Percentiles rank a stretch among this genome's conserved stretches.
Evolutionary conservation across 2,329 filamentous ascomycete genomes (phyloP).

Genomic region (Rhinocladiella similis): DNA sequence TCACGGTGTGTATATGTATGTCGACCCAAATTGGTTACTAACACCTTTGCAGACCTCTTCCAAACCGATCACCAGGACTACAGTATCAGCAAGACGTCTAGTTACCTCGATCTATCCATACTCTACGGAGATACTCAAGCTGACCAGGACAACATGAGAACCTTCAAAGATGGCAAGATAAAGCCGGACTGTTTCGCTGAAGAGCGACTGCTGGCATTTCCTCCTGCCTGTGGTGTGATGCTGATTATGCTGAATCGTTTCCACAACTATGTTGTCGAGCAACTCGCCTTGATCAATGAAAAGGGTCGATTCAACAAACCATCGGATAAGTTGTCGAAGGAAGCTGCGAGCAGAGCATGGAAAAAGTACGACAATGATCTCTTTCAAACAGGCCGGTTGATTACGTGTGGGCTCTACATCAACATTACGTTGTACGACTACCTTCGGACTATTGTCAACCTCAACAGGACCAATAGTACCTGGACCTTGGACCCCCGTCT

Average conservation of each 20-base stretch:
- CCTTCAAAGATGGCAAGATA: conserved; percentile 68
- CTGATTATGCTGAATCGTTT: conserved; percentile 74
- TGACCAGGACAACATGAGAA: conserved; percentile 54
- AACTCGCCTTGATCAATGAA: conserved; percentile 84
- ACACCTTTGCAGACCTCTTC: conserved; percentile 58
- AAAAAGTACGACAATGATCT: conserved; percentile 73
- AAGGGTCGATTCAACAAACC: conserved; percentile 74
- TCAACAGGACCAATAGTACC: conserved; percentile 70
- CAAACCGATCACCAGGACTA: conserved; percentile 65
- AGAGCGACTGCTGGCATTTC: conserved; percentile 68
- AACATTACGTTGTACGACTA: conserved; percentile 79
- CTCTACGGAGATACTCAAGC: conserved; percentile 64
- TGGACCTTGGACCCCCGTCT: conserved; percentile 80
- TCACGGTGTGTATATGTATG: conserved; percentile 53
- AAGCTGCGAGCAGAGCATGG: conserved; percentile 55
- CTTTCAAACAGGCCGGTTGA: conserved; percentile 75
- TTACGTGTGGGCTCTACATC: conserved; percentile 73
- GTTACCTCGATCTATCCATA: conserved; percentile 70
- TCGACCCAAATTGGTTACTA: too few species aligned
- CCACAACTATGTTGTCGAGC: conserved; percentile 81
- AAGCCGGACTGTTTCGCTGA: conserved; percentile 74
- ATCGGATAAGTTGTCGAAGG: conserved; percentile 47
- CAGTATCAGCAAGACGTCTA: conserved; percentile 65
- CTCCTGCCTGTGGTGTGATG: conserved; percentile 69
- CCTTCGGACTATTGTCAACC: conserved; percentile 72